Evolutionary conservation across 1,284 basidiomycete species (phyloP).

Genomic region (Trametes sp.): DNA sequence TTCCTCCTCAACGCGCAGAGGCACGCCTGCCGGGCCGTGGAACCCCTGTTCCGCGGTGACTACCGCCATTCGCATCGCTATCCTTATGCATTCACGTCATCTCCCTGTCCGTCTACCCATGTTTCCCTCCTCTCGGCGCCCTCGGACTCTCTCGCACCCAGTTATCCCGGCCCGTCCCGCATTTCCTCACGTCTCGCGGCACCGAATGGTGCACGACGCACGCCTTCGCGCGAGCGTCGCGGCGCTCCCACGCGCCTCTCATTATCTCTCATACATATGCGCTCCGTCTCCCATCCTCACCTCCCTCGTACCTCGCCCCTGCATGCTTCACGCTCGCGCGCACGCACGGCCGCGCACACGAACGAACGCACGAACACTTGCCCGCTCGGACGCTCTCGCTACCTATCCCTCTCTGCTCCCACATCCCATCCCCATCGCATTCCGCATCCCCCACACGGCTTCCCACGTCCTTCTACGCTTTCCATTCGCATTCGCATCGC

Average conservation of each 20-base stretch:
- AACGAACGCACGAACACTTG: constrained; percentile 18
- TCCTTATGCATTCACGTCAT: constrained; percentile 34
- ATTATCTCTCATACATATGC: constrained; percentile 10
- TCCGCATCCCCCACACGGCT: constrained; percentile 2
- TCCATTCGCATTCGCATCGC: background rate
- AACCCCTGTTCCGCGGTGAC: constrained; percentile 21
- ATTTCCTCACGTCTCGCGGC: constrained; percentile 14
- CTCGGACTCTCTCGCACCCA: constrained; percentile 4
- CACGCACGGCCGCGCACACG: constrained; percentile 6
- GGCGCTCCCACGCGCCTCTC: constrained; percentile 15
- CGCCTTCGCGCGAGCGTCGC: constrained; percentile 24
- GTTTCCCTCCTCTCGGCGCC: constrained; percentile 12
- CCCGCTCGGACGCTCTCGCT: constrained; percentile 10
- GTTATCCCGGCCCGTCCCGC: constrained; percentile 1
- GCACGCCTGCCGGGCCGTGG: constrained; percentile 29
- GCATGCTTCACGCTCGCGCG: constrained; percentile 19
- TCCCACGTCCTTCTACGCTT: constrained; percentile 2
- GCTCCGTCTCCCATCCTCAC: constrained; percentile 5
- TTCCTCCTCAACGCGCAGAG: constrained; percentile 18
- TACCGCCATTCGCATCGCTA: constrained; percentile 25
- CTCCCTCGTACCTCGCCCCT: background rate
- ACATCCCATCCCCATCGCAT: background rate
- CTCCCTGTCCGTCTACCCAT: constrained; percentile 14
- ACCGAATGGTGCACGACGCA: constrained; percentile 19
- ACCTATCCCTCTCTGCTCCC: background rate